These are phyloP conservation scores for Trichoderma sp. DNA, from an alignment of 2,329 filamentous ascomycete genomes.

Conservation along the genomic window DNA sequence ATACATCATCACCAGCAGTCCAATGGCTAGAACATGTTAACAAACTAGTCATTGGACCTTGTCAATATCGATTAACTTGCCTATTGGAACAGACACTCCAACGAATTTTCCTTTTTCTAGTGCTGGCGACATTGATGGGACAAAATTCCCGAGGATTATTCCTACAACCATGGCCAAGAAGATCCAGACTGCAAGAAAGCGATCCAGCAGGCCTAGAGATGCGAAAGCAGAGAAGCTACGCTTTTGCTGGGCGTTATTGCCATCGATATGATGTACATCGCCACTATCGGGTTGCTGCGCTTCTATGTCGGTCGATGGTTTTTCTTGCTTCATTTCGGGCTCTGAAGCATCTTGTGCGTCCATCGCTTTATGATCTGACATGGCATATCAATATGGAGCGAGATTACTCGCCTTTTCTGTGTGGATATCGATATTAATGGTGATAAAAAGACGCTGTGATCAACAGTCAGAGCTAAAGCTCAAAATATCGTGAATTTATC, in stretches of 20 bases:
- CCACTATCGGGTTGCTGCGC: neutral
- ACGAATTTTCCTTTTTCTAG: conserved; percentile 72
- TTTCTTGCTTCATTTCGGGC: neutral
- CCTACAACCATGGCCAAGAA: conserved; percentile 75
- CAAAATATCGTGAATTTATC: neutral
- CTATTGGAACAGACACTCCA: conserved; percentile 64
- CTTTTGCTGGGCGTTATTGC: neutral
- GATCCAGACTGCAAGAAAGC: conserved; percentile 70
- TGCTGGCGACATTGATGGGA: conserved; percentile 57
- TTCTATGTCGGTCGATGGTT: neutral
- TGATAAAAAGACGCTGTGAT: neutral
- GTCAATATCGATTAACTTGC: conserved; percentile 34
- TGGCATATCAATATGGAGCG: neutral
- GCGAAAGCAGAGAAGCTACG: conserved; percentile 45
- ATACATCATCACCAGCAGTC: conserved; percentile 90
- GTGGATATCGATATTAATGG: neutral
- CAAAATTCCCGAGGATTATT: conserved; percentile 74
- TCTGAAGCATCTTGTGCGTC: neutral
- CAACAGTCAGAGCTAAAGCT: neutral
- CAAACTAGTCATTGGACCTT: neutral
- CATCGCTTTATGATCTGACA: neutral
- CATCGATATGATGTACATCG: neutral
- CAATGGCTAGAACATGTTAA: conserved; percentile 55
- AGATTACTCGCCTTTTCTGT: neutral
- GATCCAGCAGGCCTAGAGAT: conserved; percentile 58